Conservation (phyloP, 805 yeast species). For the Blastobotrys chiropterorum region DNA sequence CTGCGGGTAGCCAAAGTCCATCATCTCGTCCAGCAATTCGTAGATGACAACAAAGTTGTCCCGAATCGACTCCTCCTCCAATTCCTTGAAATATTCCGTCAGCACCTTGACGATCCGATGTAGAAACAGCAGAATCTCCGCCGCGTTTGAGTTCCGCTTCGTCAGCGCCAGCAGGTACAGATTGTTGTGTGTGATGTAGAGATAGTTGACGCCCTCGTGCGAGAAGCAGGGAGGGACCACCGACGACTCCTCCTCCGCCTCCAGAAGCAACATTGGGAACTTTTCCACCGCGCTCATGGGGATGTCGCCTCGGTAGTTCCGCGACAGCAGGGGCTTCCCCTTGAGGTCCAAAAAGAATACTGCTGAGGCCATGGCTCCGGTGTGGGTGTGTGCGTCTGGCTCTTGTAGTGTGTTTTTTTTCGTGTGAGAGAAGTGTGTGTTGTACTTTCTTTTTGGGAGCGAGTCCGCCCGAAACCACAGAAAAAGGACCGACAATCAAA, state of each 20-base stretch:
- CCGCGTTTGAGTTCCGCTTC: slow-evolving; percentile 39
- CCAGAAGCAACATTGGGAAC: slow-evolving; percentile 50
- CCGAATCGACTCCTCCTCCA: slow-evolving; percentile 53
- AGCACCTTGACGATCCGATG: slow-evolving; percentile 42
- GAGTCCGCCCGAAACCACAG: neutral
- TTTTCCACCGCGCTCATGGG: slow-evolving; percentile 52
- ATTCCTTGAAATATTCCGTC: slow-evolving; percentile 39
- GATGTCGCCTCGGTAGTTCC: slow-evolving; percentile 69
- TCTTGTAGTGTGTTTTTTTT: too few species aligned
- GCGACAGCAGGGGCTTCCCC: slow-evolving; percentile 59
- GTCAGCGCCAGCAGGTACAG: slow-evolving; percentile 31
- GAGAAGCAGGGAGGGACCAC: slow-evolving; percentile 42
- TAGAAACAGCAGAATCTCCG: slow-evolving; percentile 54
- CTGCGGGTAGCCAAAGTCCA: slow-evolving; percentile 86
- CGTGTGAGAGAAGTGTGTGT: too few species aligned
- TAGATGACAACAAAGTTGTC: slow-evolving; percentile 72
- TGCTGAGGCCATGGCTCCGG: slow-evolving; percentile 68
- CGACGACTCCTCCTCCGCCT: slow-evolving; percentile 34
- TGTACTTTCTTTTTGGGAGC: neutral
- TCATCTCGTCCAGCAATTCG: slow-evolving; percentile 82
- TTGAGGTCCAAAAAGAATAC: slow-evolving; percentile 62
- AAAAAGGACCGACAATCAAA: neutral
- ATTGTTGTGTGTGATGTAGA: slow-evolving; percentile 50
- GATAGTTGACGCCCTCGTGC: slow-evolving; percentile 46
- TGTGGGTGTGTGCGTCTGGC: neutral